Conservation (phyloP, 805 yeast species). For the Cyberlindnera euphorbiae region DNA sequence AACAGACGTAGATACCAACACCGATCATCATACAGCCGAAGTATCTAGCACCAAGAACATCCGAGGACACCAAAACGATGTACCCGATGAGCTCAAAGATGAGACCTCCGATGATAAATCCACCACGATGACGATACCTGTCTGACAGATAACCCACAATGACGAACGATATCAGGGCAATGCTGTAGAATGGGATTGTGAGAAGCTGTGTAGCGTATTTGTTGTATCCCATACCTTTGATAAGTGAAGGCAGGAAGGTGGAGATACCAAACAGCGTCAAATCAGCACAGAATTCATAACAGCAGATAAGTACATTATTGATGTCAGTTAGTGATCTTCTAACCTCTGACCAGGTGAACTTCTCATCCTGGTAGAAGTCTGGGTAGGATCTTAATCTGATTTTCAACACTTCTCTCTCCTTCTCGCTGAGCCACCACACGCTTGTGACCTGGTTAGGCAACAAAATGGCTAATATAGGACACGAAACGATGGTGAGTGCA, state of each 20-base stretch:
- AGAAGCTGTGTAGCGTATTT: slow-evolving; percentile 37
- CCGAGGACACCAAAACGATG: slow-evolving; percentile 29
- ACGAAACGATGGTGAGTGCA: slow-evolving; percentile 34
- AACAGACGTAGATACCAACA: slow-evolving; percentile 36
- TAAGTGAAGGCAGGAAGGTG: slow-evolving; percentile 41
- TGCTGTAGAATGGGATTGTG: slow-evolving; percentile 40
- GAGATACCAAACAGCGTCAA: slow-evolving; percentile 40
- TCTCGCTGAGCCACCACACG: slow-evolving; percentile 36
- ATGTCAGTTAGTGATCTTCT: slow-evolving; percentile 33
- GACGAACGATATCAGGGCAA: slow-evolving; percentile 30
- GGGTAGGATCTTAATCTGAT: slow-evolving; percentile 33
- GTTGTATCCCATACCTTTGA: slow-evolving; percentile 39
- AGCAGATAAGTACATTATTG: slow-evolving; percentile 31
- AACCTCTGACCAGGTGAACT: slow-evolving; percentile 34
- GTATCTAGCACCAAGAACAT: slow-evolving; percentile 32
- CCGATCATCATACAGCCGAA: slow-evolving; percentile 35
- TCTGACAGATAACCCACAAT: slow-evolving; percentile 29
- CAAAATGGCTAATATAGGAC: slow-evolving; percentile 30
- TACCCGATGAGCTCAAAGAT: slow-evolving; percentile 30
- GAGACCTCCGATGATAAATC: slow-evolving; percentile 32
- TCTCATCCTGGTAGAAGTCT: slow-evolving; percentile 33
- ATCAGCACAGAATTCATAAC: slow-evolving; percentile 43
- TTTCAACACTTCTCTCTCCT: slow-evolving; percentile 34
- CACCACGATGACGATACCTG: slow-evolving; percentile 30
- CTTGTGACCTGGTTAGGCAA: slow-evolving; percentile 37